These are phyloP conservation scores for Amanita fuliginea DNA, from an alignment of 768 basidiomycete genomes.

Conservation along the genomic window DNA sequence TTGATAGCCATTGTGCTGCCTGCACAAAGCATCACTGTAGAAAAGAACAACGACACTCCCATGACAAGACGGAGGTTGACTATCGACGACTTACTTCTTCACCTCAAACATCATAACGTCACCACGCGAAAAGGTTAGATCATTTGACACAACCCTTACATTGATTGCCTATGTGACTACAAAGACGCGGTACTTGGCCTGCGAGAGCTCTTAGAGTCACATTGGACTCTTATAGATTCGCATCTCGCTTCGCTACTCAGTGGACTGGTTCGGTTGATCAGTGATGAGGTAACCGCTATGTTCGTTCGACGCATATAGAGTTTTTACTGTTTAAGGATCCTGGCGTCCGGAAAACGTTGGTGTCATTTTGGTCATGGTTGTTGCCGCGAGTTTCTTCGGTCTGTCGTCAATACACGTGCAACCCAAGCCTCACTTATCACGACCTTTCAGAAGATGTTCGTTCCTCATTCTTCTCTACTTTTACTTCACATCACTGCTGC, in stretches of 20 bases:
- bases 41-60: constrained; percentile 46
- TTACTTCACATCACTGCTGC: constrained; percentile 85
- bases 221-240: constrained; percentile 43
- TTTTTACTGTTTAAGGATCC: constrained; percentile 46
- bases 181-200: constrained; percentile 67
- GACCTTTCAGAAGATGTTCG: constrained; percentile 46
- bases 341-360: constrained; percentile 61
- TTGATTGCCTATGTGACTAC: not conserved
- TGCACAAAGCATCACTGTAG: constrained; percentile 60
- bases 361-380: constrained; percentile 65
- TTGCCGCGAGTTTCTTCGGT: constrained; percentile 54
- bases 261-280: constrained; percentile 58
- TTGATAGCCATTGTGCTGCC: constrained; percentile 82
- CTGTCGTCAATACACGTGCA: constrained; percentile 10
- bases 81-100: constrained; percentile 64
- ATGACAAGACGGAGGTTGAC: constrained; percentile 69
- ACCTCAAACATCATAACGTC: constrained; percentile 77
- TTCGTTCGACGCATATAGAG: not conserved
- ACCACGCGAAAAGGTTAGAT: constrained; percentile 61
- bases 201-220: constrained; percentile 55
- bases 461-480: constrained; percentile 65
- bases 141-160: not conserved
- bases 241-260: constrained; percentile 46
- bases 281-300: constrained; percentile 57
- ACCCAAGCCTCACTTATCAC: not conserved